phyloP scores from a whole-genome alignment of 2,329 filamentous ascomycete genomes.

The Claviceps arundinis region DNA sequence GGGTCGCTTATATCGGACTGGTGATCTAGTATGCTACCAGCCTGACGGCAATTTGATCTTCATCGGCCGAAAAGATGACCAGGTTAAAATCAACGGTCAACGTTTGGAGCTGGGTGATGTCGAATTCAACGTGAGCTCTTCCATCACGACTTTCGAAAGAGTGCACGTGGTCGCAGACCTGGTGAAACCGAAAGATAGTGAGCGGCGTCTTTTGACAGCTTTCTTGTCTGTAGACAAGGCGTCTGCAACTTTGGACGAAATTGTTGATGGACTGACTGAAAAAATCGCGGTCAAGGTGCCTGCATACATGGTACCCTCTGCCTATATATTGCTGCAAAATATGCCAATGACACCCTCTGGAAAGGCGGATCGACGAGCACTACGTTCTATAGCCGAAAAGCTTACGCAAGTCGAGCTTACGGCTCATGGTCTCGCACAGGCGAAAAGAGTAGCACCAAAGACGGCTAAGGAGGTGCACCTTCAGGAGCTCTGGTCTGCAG shows the following conservation, averaged over 20 bases:
- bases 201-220: background rate
- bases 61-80: conserved; percentile 33
- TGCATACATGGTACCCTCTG: conserved; percentile 8
- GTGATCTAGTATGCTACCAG: conserved; percentile 14
- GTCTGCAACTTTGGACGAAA: background rate
- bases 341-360: conserved; percentile 10
- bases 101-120: conserved; percentile 7
- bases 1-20: conserved; percentile 12
- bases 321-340: conserved; percentile 5
- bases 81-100: conserved; percentile 41
- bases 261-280: background rate
- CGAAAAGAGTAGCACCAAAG: background rate
- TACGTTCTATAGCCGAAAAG: conserved; percentile 5
- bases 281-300: background rate
- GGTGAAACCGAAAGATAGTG: background rate
- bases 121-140: background rate
- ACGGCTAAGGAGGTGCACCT: conserved; percentile 2
- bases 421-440: background rate
- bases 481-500: conserved; percentile 5
- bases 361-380: conserved; percentile 10
- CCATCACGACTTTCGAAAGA: background rate
- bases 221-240: background rate
- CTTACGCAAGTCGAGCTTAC: conserved; percentile 3
- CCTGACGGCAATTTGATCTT: conserved; percentile 24
- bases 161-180: background rate